Evolutionary conservation across 192 early-diverging fungal genomes (phyloP).

Genomic region (Coemansia umbellata): DNA sequence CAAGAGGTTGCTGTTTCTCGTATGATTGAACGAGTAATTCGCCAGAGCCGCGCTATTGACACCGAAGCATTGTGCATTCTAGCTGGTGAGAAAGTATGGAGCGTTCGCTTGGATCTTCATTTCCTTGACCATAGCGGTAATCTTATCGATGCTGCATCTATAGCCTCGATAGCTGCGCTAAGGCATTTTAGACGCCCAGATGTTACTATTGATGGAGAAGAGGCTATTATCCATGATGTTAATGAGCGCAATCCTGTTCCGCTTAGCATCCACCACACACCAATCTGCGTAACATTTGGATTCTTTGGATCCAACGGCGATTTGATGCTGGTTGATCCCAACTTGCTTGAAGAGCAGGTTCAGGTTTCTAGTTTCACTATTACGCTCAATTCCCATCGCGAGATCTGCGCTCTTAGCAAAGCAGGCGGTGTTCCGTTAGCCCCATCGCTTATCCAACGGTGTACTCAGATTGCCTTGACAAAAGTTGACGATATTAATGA

Average conservation of each 20-base stretch:
- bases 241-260: slow-evolving; percentile 91
- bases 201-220: slow-evolving; percentile 87
- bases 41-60: slow-evolving; percentile 82
- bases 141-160: slow-evolving; percentile 83
- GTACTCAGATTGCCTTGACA: slow-evolving; percentile 73
- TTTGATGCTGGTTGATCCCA: slow-evolving; percentile 78
- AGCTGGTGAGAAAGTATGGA: slow-evolving; percentile 95
- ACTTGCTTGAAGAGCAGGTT: slow-evolving; percentile 80
- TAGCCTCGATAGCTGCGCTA: slow-evolving; percentile 86
- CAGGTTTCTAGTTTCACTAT: slow-evolving; percentile 81
- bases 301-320: slow-evolving; percentile 76
- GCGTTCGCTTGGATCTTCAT: slow-evolving; percentile 82
- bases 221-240: slow-evolving; percentile 76
- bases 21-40: slow-evolving; percentile 84
- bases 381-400: slow-evolving; percentile 86
- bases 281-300: slow-evolving; percentile 88
- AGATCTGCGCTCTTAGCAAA: slow-evolving; percentile 89
- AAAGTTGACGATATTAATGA: slow-evolving; percentile 64
- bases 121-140: slow-evolving; percentile 96
- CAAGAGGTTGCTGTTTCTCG: slow-evolving; percentile 83
- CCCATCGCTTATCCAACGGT: slow-evolving; percentile 70
- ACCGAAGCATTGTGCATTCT: slow-evolving; percentile 96
- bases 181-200: slow-evolving; percentile 93
- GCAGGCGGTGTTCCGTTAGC: slow-evolving; percentile 83
- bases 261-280: slow-evolving; percentile 92